Evolutionary conservation across 768 basidiomycete species (phyloP).

Genomic region (Rhizopogon rudus): DNA sequence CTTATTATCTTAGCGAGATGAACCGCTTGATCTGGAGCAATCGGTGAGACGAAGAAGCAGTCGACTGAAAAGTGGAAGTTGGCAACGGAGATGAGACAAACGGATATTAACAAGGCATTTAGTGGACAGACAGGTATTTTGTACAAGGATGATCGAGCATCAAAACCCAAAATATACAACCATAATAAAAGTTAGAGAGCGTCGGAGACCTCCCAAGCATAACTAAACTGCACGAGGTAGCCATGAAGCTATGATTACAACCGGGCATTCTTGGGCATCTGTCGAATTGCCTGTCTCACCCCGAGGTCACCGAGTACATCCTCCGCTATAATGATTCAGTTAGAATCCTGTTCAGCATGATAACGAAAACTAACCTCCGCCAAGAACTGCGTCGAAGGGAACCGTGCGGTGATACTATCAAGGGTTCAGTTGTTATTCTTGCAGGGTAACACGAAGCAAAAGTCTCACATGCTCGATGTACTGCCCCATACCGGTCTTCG

Average conservation of each 20-base stretch:
- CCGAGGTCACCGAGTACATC: slow-evolving; percentile 57
- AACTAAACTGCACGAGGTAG: neutral
- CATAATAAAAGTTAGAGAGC: neutral
- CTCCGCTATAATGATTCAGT: slow-evolving; percentile 33
- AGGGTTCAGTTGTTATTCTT: slow-evolving; percentile 11
- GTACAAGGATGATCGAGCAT: neutral
- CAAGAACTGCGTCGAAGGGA: slow-evolving; percentile 23
- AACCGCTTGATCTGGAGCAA: neutral
- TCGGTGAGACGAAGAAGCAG: neutral
- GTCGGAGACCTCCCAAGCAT: neutral
- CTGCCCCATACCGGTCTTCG: slow-evolving; percentile 76
- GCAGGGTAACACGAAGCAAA: slow-evolving; percentile 14
- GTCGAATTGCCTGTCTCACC: slow-evolving; percentile 52
- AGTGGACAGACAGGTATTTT: neutral
- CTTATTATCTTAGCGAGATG: neutral
- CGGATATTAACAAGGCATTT: neutral
- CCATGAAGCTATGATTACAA: slow-evolving; percentile 23
- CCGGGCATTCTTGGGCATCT: slow-evolving; percentile 48
- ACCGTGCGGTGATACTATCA: slow-evolving; percentile 14
- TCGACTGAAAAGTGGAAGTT: neutral
- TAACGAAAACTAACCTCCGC: slow-evolving; percentile 10
- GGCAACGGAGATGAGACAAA: neutral
- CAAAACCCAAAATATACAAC: neutral
- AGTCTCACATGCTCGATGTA: slow-evolving; percentile 66
- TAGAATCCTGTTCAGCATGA: neutral